Evolutionary conservation across 2,329 filamentous ascomycete species (phyloP).

Genomic region (Pseudogymnoascus sp.): DNA sequence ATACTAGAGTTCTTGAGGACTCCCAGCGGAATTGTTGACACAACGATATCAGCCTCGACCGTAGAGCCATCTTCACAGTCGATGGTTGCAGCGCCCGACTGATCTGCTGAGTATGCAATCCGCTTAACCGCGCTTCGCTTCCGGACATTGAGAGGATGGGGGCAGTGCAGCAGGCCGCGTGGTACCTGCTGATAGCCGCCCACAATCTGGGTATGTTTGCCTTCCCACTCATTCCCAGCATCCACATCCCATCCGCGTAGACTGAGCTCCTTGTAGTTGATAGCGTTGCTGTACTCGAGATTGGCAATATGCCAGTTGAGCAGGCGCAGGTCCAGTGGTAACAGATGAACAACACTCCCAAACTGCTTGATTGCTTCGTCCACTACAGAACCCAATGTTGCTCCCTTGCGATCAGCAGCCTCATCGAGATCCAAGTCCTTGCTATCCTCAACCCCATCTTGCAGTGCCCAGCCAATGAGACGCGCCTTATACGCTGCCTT

Average conservation of each 20-base stretch:
- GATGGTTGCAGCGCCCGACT: constrained; percentile 48
- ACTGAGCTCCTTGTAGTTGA: constrained; percentile 78
- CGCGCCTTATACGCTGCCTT: constrained; percentile 72
- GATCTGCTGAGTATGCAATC: constrained; percentile 55
- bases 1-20: constrained; percentile 80
- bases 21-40: constrained; percentile 83
- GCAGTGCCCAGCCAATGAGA: constrained; percentile 75
- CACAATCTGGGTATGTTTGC: constrained; percentile 84
- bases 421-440: constrained; percentile 65
- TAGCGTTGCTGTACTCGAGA: constrained; percentile 93
- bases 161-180: constrained; percentile 73
- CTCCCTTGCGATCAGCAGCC: constrained; percentile 53
- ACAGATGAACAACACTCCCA: constrained; percentile 71
- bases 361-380: constrained; percentile 89
- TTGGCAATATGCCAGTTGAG: constrained; percentile 99
- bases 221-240: constrained; percentile 95
- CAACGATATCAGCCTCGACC: constrained; percentile 81
- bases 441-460: constrained; percentile 52
- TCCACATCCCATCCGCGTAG: constrained; percentile 94
- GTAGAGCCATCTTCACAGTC: constrained; percentile 70
- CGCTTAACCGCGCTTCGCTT: constrained; percentile 66
- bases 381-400: constrained; percentile 84
- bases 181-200: constrained; percentile 92
- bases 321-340: constrained; percentile 77
- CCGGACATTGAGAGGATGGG: constrained; percentile 68